Conservation (phyloP, 371 early-diverging fungal genomes). For the Synchytrium microbalum region DNA sequence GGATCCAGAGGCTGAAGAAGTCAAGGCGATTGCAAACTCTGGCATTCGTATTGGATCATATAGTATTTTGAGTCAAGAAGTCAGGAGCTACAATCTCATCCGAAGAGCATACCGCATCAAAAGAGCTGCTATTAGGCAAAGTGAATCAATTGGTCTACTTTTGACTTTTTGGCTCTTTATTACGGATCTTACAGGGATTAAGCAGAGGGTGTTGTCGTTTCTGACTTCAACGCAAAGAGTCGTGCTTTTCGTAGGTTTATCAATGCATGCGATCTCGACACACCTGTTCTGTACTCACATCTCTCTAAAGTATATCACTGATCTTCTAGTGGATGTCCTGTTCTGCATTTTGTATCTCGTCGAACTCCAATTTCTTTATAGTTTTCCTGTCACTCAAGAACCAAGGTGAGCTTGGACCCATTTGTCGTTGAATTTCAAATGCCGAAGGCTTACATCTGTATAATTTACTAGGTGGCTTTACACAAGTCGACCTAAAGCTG, state of each 20-base stretch:
- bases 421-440: no score
- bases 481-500: constrained; percentile 43
- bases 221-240: not conserved
- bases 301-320: constrained; percentile 6
- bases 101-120: not conserved
- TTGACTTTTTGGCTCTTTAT: not conserved
- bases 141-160: not conserved
- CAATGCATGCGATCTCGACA: no score
- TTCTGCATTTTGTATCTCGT: constrained; percentile 58
- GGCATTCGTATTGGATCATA: not conserved
- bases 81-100: not conserved
- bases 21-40: not conserved
- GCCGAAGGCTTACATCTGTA: no score
- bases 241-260: not conserved
- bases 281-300: no score
- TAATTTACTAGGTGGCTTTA: no score
- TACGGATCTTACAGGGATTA: not conserved
- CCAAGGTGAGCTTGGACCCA: no score
- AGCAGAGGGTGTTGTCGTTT: not conserved
- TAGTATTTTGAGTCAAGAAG: not conserved
- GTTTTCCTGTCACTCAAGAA: constrained; percentile 7
- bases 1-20: not conserved
- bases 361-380: constrained; percentile 51
- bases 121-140: not conserved
- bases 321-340: constrained; percentile 47